Base-by-base conservation (phyloP, 768 basidiomycete species). In the Tricholoma furcatifolium region DNA sequence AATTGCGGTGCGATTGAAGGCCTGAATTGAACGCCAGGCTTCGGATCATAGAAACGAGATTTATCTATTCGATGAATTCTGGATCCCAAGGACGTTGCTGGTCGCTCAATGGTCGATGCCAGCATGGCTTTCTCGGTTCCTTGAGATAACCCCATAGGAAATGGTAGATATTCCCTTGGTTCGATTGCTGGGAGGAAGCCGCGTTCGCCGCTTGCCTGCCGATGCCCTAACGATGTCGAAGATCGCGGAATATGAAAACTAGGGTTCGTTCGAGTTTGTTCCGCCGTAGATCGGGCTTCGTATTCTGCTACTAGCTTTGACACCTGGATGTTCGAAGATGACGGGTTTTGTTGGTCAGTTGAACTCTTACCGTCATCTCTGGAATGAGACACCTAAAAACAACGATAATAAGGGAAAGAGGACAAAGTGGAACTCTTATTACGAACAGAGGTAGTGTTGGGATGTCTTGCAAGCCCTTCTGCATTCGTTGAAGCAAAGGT, bases 161-260 rank as follows among this genome's bases (percentile, higher is more conserved):
- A 12, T 31, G 50, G 27, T 11, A 44, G 23, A 48, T 41, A 40
- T 24, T 12, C 47, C 14, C 35, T 9, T 27, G 30, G 20, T 2
- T 32, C 47, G 9, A 20, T 12, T 42, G 31, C 27, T 23, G 47
- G 27, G 43, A 34, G 21, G 20, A 47, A 18, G 6, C 34, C 24
- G 18, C 31, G 35, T 45, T 53, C 47, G 15, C 18, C 40, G 11
- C 24, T 41, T 24, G 18, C 31, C 40, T 57, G 67, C 20, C 52
- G 60, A 44, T 52, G 50, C 12, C 57, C 60, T 51, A 53, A 53
- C 14, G 50, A 52, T 6, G 61, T 62, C 12, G 56, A 55, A 35
- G 60, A 56, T 15, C 56, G 54, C n/a, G 30, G 46, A 27, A 56
- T 43, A 8, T 48, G 32, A 35, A 43, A 7, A 30, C 47, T 47